Evolutionary conservation across 1,284 basidiomycete species (phyloP).

Genomic region (Trichosporon sp.): DNA sequence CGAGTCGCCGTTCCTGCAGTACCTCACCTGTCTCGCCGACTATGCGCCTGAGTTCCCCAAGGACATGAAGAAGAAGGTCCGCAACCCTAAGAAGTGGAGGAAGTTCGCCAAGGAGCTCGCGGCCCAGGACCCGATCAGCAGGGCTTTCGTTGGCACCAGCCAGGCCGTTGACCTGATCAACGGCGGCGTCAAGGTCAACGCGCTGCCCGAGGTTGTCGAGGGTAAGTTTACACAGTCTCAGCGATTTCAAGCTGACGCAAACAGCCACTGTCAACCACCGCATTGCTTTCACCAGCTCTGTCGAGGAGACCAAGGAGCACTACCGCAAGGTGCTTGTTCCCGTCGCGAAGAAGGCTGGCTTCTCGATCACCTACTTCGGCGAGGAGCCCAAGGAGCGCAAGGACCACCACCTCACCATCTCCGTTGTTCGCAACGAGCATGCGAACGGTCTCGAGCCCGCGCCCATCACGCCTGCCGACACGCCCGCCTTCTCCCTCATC

Average conservation of each 20-base stretch:
- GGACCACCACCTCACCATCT: conserved; percentile 12
- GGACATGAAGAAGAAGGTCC: conserved; percentile 34
- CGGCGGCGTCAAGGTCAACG: conserved; percentile 49
- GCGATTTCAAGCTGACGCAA: neutral
- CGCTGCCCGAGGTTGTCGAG: conserved; percentile 44
- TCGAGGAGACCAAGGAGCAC: conserved; percentile 47
- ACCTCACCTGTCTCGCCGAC: conserved; percentile 51
- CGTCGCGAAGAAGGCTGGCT: conserved; percentile 44
- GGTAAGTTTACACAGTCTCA: conserved; percentile 29
- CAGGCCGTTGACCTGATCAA: conserved; percentile 44
- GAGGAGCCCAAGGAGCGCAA: conserved; percentile 2
- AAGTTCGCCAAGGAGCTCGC: conserved; percentile 46
- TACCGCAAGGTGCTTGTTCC: conserved; percentile 43
- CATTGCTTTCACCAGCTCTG: conserved; percentile 42
- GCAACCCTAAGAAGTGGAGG: conserved; percentile 45
- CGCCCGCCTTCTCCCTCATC: conserved; percentile 46
- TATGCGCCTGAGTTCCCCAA: conserved; percentile 46
- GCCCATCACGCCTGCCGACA: conserved; percentile 47
- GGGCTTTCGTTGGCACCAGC: conserved; percentile 45
- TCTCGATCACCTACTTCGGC: conserved; percentile 41
- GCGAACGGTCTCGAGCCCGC: conserved; percentile 47
- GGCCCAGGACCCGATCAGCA: conserved; percentile 26
- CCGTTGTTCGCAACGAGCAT: conserved; percentile 7
- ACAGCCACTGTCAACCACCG: conserved; percentile 13
- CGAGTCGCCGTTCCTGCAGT: conserved; percentile 48